Evolutionary conservation across 192 early-diverging fungal species (phyloP).

Genomic region (Phycomyces blakesleeanus): DNA sequence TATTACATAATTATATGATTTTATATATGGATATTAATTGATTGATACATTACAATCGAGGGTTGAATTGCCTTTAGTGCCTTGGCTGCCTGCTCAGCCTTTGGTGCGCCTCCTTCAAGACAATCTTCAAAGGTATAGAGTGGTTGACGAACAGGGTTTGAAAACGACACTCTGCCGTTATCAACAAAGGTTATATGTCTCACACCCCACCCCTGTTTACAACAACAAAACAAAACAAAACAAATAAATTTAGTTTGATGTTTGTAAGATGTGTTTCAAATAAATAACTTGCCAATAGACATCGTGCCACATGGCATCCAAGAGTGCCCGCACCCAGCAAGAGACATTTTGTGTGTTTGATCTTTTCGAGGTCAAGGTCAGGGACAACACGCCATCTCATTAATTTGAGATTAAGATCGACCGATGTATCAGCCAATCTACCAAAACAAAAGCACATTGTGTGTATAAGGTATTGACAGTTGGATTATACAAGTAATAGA

Average conservation of each 20-base stretch:
- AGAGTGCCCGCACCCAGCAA: slow-evolving; percentile 93
- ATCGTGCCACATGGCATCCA: slow-evolving; percentile 88
- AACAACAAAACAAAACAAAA: slow-evolving; percentile 2
- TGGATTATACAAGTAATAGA: no score
- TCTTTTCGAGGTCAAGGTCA: slow-evolving; percentile 72
- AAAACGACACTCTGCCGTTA: slow-evolving; percentile 86
- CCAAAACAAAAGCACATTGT: no score
- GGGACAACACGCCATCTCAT: slow-evolving; percentile 97
- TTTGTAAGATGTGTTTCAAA: background rate
- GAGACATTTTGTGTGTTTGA: slow-evolving; percentile 73
- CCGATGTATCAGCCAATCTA: slow-evolving; percentile 83
- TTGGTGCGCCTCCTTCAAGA: slow-evolving; percentile 79
- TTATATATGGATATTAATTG: no score
- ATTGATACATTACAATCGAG: slow-evolving; percentile 64
- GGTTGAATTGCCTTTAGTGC: slow-evolving; percentile 76
- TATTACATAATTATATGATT: slow-evolving; percentile 12
- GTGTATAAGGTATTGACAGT: no score
- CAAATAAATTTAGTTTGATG: background rate
- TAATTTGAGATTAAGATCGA: slow-evolving; percentile 92
- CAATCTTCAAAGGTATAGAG: slow-evolving; percentile 89
- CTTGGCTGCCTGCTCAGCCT: slow-evolving; percentile 84
- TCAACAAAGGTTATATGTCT: slow-evolving; percentile 94
- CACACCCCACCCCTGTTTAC: slow-evolving; percentile 82
- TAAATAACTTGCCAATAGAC: slow-evolving; percentile 53
- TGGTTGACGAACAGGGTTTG: slow-evolving; percentile 95